Conservation (phyloP, 2,329 filamentous ascomycete genomes). For the Fusarium agapanthi region DNA sequence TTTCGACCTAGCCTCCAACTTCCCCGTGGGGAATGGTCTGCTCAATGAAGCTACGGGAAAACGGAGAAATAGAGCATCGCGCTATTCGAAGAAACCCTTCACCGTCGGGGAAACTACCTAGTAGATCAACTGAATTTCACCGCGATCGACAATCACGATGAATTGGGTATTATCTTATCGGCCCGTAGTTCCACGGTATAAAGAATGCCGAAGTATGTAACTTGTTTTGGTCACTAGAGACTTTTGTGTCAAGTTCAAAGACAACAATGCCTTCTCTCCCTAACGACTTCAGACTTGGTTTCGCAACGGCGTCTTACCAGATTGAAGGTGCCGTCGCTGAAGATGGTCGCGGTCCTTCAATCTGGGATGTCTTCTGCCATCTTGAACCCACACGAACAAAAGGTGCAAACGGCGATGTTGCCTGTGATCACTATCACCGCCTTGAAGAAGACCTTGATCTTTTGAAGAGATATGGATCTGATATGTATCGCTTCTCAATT, state of each 20-base stretch:
- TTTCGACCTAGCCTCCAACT: slow-evolving; percentile 6
- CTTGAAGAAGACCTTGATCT: slow-evolving; percentile 65
- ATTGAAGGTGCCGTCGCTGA: slow-evolving; percentile 54
- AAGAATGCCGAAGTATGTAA: slow-evolving; percentile 2
- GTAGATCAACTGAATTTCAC: not conserved
- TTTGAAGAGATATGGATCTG: slow-evolving; percentile 64
- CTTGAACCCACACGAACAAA: slow-evolving; percentile 52
- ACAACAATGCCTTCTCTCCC: slow-evolving; percentile 7
- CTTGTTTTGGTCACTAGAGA: not conserved
- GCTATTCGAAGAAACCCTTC: slow-evolving; percentile 6
- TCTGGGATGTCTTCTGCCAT: slow-evolving; percentile 55
- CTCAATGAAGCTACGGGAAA: slow-evolving; percentile 6
- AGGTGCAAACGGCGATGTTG: slow-evolving; percentile 57
- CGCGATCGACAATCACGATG: not conserved
- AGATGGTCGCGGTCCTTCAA: slow-evolving; percentile 53
- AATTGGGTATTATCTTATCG: slow-evolving; percentile 12
- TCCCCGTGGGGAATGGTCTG: slow-evolving; percentile 33
- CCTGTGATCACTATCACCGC: slow-evolving; percentile 54
- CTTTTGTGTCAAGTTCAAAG: not conserved
- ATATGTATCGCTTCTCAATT: slow-evolving; percentile 71
- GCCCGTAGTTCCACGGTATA: slow-evolving; percentile 20
- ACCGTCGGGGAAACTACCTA: slow-evolving; percentile 3
- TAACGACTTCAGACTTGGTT: slow-evolving; percentile 51
- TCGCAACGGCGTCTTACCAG: slow-evolving; percentile 54
- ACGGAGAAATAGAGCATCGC: slow-evolving; percentile 8